Percentiles rank a stretch among this genome's conserved stretches.
Conservation (phyloP, 1,284 basidiomycete species). For the Sanghuangporus weigelae region DNA sequence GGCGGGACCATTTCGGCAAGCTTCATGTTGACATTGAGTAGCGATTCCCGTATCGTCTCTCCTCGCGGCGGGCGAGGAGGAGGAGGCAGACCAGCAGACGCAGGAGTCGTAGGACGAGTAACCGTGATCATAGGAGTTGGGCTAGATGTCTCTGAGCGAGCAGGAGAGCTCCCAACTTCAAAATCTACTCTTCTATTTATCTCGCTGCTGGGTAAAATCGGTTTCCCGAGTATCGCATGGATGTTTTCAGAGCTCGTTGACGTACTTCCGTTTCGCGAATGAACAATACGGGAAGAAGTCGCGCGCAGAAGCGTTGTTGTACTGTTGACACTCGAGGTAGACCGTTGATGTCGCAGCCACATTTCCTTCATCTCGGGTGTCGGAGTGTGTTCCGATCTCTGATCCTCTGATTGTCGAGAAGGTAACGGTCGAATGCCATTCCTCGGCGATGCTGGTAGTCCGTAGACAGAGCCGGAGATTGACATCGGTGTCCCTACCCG, state of each 20-base stretch:
- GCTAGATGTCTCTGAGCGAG: constrained; percentile 3
- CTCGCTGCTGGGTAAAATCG: constrained; percentile 9
- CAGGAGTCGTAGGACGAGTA: constrained; percentile 1
- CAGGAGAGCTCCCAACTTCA: not conserved
- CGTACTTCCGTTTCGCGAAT: constrained; percentile 9
- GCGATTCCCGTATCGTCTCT: not conserved
- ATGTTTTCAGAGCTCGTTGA: constrained; percentile 11
- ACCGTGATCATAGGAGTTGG: constrained; percentile 7
- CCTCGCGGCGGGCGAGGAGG: constrained; percentile 8
- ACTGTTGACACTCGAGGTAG: constrained; percentile 14
- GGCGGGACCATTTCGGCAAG: not conserved
- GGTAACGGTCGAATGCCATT: not conserved
- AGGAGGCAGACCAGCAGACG: constrained; percentile 2
- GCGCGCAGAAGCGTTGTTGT: constrained; percentile 6
- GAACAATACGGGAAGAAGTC: not conserved
- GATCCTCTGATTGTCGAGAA: not conserved
- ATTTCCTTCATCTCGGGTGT: constrained; percentile 10
- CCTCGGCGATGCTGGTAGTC: constrained; percentile 8
- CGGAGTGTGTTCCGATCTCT: constrained; percentile 3
- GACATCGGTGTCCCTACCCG: constrained; percentile 7
- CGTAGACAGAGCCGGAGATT: not conserved
- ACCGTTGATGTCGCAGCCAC: constrained; percentile 13
- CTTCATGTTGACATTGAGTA: not conserved
- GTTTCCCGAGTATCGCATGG: not conserved
- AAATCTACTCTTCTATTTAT: constrained; percentile 4